Percentiles rank a stretch among this genome's conserved stretches.
Conservation (phyloP, 139 green algal genomes). For the Diplosphaera chodatii region DNA sequence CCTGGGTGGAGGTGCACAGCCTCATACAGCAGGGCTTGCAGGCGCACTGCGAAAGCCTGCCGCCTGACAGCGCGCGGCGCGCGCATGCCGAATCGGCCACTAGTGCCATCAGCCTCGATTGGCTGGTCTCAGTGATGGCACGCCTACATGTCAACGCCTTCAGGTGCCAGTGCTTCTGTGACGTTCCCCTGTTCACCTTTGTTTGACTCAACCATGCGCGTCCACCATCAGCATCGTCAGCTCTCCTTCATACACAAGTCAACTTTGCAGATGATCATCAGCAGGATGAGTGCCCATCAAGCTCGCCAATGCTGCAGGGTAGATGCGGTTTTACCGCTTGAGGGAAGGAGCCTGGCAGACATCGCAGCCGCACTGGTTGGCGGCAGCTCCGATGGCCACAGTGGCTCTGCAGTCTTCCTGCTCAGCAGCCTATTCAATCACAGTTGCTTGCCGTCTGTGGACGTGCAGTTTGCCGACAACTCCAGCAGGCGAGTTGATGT, state of each 20-base stretch:
- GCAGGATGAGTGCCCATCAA: too few species aligned
- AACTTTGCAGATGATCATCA: too few species aligned
- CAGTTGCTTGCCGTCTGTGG: slow-evolving; percentile 49
- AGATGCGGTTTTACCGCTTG: slow-evolving; percentile 21
- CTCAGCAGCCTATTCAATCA: slow-evolving; percentile 53
- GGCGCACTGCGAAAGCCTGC: slow-evolving; percentile 5
- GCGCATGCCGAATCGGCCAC: neutral
- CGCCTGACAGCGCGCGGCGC: neutral
- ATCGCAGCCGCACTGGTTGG: slow-evolving; percentile 1
- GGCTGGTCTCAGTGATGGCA: slow-evolving; percentile 22
- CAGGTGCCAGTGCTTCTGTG: neutral
- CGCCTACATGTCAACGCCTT: slow-evolving; percentile 47
- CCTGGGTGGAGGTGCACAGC: slow-evolving; percentile 31
- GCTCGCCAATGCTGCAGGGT: slow-evolving; percentile 11
- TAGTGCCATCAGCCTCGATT: slow-evolving; percentile 5
- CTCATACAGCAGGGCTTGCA: slow-evolving; percentile 26
- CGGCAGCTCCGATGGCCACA: neutral
- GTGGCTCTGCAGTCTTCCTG: slow-evolving; percentile 53
- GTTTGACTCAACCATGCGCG: too few species aligned
- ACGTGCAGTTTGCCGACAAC: slow-evolving; percentile 41
- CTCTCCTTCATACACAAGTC: too few species aligned
- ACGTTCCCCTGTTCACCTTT: too few species aligned
- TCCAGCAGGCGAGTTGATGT: too few species aligned
- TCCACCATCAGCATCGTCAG: too few species aligned
- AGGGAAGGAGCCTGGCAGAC: neutral